Evolutionary conservation across 371 early-diverging fungal species (phyloP), one percentile per base, ranked within the genome.

Genomic region (Actinomucor elegans): DNA sequence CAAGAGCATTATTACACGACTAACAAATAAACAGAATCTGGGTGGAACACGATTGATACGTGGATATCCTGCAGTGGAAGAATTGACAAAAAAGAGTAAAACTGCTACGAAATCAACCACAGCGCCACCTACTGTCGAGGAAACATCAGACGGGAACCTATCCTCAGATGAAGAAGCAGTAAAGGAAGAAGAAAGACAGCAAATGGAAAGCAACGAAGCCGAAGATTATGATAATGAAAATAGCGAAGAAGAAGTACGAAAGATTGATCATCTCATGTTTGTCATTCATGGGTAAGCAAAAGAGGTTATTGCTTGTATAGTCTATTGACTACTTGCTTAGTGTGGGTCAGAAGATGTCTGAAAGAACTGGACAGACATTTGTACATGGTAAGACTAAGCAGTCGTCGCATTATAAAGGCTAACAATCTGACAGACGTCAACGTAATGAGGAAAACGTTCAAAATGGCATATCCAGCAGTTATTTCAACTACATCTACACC

Each of bases 261-360:
- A 73, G 17, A 85, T 92, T 47, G 83, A 90, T 44, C 93, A 92
- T 64, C 52, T 92, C 14, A 70, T 92, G 14, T 77, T 92, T 48
- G 92, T 89, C 8, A 82, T 92, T 55, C 92, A 91, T 59, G 93
- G 91, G 78, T 81, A 72, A 57, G 59, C 45, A 14, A 20, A 20
- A 26, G 18, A n/a, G 14, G 4, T 33, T 18, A 18, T 5, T 3
- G 36, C 6, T 3, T 3, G n/a, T 11, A 11, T 46, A 31, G 10
- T 15, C 17, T 7, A 11, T 42, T 3, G 12, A 5, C 7, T 27
- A 5, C 6, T 18, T 29, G 9, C 3, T 18, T 42, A 81, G 86
- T 5, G 86, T 90, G 42, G 93, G 93, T 14, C 92, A 91, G 55
- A 89, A 90, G 47, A 75, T 93, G 40, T 81, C 87, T 20, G 90